A percentile compares a stretch with the other conserved stretches of the same genome.
These are phyloP conservation scores for Breviolum minutum DNA, from an alignment of 73 alveolate species.

Conservation along the genomic window DNA sequence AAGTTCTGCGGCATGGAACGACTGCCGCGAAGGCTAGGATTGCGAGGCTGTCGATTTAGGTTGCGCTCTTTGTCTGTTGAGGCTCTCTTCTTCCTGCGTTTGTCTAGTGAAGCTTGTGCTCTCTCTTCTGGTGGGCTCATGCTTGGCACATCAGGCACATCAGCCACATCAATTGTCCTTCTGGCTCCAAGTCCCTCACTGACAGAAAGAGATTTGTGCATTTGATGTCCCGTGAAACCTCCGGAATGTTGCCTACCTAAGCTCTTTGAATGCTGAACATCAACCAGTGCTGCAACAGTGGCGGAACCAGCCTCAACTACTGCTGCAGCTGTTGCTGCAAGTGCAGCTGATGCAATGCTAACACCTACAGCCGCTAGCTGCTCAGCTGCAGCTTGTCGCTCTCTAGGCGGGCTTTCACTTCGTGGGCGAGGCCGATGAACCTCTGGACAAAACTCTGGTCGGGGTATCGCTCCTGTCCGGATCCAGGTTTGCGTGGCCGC, in stretches of 20 bases:
- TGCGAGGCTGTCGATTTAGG: background rate
- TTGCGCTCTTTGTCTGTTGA: background rate
- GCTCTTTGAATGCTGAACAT: conserved; percentile 10
- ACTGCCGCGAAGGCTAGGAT: background rate
- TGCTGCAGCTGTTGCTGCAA: conserved; percentile 72
- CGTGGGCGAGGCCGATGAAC: background rate
- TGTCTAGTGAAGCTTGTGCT: background rate
- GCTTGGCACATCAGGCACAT: background rate
- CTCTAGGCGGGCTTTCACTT: conserved; percentile 29
- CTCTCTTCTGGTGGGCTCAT: background rate
- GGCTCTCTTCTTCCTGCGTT: background rate
- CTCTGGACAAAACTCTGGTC: background rate
- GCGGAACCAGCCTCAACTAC: conserved; percentile 60
- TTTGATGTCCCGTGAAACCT: background rate
- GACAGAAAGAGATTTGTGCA: background rate
- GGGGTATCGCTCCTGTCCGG: conserved; percentile 29
- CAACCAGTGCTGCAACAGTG: conserved; percentile 50
- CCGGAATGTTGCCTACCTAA: background rate
- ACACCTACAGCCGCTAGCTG: conserved; percentile 42
- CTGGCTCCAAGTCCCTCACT: background rate
- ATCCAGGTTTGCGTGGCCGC: conserved; percentile 93
- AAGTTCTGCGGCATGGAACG: conserved; percentile 85
- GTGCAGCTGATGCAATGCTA: conserved; percentile 28
- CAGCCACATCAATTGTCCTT: background rate
- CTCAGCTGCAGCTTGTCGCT: conserved; percentile 35